Evolutionary conservation across 2,329 filamentous ascomycete species (phyloP).

Genomic region (Fusarium solani-melongenae): DNA sequence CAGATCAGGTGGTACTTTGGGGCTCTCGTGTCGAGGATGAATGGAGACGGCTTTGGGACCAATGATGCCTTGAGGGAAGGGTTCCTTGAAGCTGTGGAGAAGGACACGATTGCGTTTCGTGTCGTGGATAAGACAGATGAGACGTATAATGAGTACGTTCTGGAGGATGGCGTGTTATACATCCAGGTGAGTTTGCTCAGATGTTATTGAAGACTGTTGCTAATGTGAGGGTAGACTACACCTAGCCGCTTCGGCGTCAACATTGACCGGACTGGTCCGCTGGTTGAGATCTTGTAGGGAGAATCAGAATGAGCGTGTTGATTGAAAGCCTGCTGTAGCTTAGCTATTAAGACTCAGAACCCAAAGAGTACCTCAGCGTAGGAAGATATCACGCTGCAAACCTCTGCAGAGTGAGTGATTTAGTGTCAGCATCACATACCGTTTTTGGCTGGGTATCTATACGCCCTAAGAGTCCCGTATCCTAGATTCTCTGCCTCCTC

Average conservation of each 20-base stretch:
- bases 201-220: background rate
- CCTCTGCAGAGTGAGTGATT: no score
- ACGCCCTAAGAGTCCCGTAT: no score
- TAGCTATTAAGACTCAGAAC: accelerated
- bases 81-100: background rate
- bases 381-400: background rate
- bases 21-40: background rate
- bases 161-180: background rate
- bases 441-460: no score
- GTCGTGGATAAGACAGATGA: background rate
- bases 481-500: no score
- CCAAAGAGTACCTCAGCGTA: background rate
- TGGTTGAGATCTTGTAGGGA: background rate
- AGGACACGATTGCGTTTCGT: background rate
- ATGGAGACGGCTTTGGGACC: background rate
- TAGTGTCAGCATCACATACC: no score
- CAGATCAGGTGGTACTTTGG: background rate
- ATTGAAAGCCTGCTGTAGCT: background rate
- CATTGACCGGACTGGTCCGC: background rate
- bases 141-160: background rate
- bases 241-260: background rate
- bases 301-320: background rate
- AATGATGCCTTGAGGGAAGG: background rate
- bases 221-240: background rate
- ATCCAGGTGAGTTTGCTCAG: background rate